These are phyloP conservation scores for Tilletia horrida DNA, from an alignment of 1,284 basidiomycete genomes.

Conservation along the genomic window DNA sequence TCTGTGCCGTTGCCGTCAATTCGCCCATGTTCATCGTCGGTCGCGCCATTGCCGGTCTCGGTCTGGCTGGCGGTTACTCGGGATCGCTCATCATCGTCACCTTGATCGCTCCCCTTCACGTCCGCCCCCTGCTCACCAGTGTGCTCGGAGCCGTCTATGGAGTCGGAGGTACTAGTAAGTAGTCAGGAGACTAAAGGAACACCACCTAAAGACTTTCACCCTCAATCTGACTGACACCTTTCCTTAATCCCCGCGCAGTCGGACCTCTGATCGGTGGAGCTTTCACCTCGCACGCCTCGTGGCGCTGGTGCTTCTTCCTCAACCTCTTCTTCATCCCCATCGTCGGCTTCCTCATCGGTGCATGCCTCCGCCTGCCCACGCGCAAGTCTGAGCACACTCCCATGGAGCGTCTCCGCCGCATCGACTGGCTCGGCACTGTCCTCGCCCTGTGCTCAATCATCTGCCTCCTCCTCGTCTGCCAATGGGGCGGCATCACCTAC, in stretches of 20 bases:
- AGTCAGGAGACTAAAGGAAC: too few relatives aligned
- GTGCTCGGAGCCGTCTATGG: conserved; percentile 35
- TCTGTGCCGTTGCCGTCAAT: conserved; percentile 39
- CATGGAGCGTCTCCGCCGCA: conserved; percentile 26
- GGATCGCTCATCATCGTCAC: conserved; percentile 38
- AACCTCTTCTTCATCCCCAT: conserved; percentile 31
- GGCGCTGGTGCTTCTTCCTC: conserved; percentile 49
- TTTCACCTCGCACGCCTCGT: conserved; percentile 36
- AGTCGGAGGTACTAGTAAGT: conserved; percentile 30
- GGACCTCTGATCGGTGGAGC: conserved; percentile 36
- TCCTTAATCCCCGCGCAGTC: too few relatives aligned
- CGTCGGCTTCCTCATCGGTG: conserved; percentile 32
- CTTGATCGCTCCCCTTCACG: conserved; percentile 28
- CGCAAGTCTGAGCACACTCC: conserved; percentile 14
- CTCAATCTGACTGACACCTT: too few relatives aligned
- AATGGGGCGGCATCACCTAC: conserved; percentile 43
- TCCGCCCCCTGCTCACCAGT: conserved; percentile 29
- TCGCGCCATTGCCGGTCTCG: conserved; percentile 39
- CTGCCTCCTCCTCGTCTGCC: conserved; percentile 49
- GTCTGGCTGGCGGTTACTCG: conserved; percentile 40
- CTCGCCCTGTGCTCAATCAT: conserved; percentile 47
- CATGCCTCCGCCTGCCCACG: conserved; percentile 29
- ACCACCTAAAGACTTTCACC: too few relatives aligned
- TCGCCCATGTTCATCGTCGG: conserved; percentile 44
- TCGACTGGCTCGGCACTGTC: conserved; percentile 49